Base-by-base conservation (phyloP, 257 asterid genomes). In the Penstemon eatonii region DNA sequence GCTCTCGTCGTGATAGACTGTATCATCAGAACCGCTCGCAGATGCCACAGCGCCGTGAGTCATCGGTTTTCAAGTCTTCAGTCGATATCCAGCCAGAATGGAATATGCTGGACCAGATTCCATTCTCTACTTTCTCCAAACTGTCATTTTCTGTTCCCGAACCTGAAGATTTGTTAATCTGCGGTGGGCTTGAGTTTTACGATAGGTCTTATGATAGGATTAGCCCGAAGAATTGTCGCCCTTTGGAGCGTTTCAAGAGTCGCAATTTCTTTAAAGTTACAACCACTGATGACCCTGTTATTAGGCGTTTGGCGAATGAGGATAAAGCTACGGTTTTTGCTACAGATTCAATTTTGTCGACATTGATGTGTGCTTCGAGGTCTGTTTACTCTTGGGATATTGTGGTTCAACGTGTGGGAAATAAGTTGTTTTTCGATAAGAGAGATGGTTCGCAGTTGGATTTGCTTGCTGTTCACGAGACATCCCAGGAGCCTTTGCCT, bases 1-100 rank as follows among this genome's bases (percentile, higher is more conserved):
- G 97, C 0, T 95, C 95, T 0, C 88, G 97, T 7, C 85, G 97
- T 5, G 97, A 91, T 63, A 75, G 93, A 0, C 69, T 78, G 51
- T 91, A 86, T 71, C 71, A 88, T 56, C 84, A 65, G 18, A 91
- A 89, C 57, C 89, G 96, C 6, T 82, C 93, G 0, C 85, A 85
- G 84, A 76, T 78, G 84, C 80, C 90, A 6, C 88, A 76, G 72
- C 89, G 99, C 44, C 86, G 99, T 0, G 99, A 94, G 55, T 83
- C 91, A 1, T 71, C 97, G 0, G 97, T 86, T 42, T 89, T 89
- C 71, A 94, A 94, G 74, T 89, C 96, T 0, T 87, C 96, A 0
- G 99, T 94, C 3, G 99, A 94, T 75, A 94, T 94, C 71, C 99
- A 91, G 74, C 99, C 99, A 0, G 99, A 94, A 51, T 94, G 99